Percentiles rank a stretch among this genome's conserved stretches.
Conservation (phyloP, 2,329 filamentous ascomycete genomes). For the Phialophora verrucosa region DNA sequence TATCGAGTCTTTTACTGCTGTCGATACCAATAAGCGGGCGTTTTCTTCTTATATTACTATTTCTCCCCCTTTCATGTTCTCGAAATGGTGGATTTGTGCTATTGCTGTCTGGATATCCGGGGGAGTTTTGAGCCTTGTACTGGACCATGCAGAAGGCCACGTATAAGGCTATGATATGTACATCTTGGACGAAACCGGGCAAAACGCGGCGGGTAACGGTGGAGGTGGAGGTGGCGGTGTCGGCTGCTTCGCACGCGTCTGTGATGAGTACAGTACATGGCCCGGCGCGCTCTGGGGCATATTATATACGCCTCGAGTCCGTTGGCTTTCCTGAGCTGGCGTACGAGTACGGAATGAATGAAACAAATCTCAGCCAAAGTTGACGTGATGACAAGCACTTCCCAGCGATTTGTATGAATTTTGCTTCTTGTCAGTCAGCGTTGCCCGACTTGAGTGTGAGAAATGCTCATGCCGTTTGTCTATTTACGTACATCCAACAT, state of each 20-base stretch:
- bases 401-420: neutral
- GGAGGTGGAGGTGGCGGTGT: neutral
- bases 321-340: too few relatives aligned
- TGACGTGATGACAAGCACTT: neutral
- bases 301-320: too few relatives aligned
- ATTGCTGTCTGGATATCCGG: neutral
- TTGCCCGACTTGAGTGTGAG: neutral
- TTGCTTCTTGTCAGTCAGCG: neutral
- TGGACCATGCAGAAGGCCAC: neutral
- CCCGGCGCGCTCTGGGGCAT: too few relatives aligned
- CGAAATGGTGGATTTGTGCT: neutral
- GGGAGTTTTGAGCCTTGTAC: neutral
- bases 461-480: neutral
- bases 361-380: neutral
- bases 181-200: neutral
- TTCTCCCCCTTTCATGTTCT: neutral
- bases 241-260: neutral
- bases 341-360: neutral
- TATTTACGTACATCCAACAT: neutral
- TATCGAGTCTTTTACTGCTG: conserved; percentile 7
- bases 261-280: neutral
- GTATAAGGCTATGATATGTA: neutral
- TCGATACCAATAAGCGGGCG: conserved; percentile 6
- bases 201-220: neutral
- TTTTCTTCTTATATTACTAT: neutral